Base-by-base conservation (phyloP, 768 basidiomycete species). In the Kwoniella botswanensis region DNA sequence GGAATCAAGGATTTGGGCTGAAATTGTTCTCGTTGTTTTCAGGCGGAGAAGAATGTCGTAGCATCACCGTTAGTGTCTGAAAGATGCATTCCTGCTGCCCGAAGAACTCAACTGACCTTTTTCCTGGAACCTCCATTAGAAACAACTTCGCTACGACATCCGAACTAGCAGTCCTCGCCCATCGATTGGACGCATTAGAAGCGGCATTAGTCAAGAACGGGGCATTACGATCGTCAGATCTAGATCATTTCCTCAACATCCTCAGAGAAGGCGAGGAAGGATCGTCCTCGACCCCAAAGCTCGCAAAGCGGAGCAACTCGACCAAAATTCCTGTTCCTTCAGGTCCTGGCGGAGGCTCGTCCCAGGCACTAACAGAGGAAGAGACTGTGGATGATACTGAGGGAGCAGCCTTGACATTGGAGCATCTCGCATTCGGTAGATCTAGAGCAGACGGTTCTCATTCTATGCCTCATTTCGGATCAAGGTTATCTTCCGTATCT, bases 371-470 rank as follows among this genome's bases (percentile, higher is more conserved):
- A 22, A 44, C 57, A 35, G 74, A 75, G 21, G 65, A 71, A 35
- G 79, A 79, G 17, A 58, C 59, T 2, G 74, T 79, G 7, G 81
- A 81, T 44, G 81, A 81, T 70, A 83, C 81, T 0, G 82, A 83
- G 70, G 81, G 79, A 22, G 82, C 82, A 18, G 82, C 82, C 1
- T 61, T 82, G 35, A 82, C 80, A 1, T 66, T 83, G 11, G 82
- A 83, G 63, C 81, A 83, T 63, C 72, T 83, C 18, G 81, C 82
- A 10, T 83, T 82, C 67, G 82, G 82, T 24, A 74, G 79, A 50
- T 71, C 73, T 13, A 59, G 77, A 26, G 76, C 69, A 15, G 79
- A 74, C 10, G 79, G 79, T 3, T 46, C 58, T 1, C 77, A 78
- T 43, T 67, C 75, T 1, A 63, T 80, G 50, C 74, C 79, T 17